A percentile compares a stretch with the other conserved stretches of the same genome.
These are phyloP conservation scores for Malassezia brasiliensis DNA, from an alignment of 1,284 basidiomycete species.

Conservation along the genomic window DNA sequence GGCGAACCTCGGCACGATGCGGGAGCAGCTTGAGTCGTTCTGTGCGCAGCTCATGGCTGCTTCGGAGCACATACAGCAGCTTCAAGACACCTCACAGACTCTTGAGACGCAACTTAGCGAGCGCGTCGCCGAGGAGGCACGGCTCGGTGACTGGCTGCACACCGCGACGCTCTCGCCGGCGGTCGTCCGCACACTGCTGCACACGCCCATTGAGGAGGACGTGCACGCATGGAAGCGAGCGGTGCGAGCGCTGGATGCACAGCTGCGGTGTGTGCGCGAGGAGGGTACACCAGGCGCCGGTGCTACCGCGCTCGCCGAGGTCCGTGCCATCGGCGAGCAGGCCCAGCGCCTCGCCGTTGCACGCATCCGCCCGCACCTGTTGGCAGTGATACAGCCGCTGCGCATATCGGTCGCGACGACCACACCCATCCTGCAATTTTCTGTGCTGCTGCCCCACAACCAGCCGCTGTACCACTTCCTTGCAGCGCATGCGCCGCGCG, in stretches of 20 bases:
- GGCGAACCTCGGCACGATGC: conserved; percentile 14
- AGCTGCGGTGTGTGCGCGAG: conserved; percentile 56
- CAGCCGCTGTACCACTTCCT: conserved; percentile 71
- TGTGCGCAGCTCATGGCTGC: conserved; percentile 85
- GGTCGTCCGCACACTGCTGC: conserved; percentile 68
- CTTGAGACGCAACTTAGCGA: conserved; percentile 78
- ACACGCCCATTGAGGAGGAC: conserved; percentile 58
- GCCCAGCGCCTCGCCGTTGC: conserved; percentile 56
- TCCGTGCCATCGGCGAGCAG: conserved; percentile 72
- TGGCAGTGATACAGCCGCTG: conserved; percentile 71
- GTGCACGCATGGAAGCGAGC: conserved; percentile 61
- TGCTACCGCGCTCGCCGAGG: conserved; percentile 55
- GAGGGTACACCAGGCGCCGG: background rate
- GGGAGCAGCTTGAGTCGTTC: conserved; percentile 52
- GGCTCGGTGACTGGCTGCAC: conserved; percentile 66
- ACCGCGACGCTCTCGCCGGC: conserved; percentile 74
- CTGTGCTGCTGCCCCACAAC: conserved; percentile 65
- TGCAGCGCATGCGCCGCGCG: conserved; percentile 66
- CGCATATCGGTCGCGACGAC: conserved; percentile 77
- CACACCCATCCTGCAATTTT: conserved; percentile 81
- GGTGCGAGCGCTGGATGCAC: conserved; percentile 68
- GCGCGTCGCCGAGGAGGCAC: conserved; percentile 72
- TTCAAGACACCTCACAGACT: conserved; percentile 77
- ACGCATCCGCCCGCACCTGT: conserved; percentile 78
- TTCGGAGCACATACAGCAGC: conserved; percentile 84